Base-by-base conservation (phyloP, 148 eudicot genomes). In the Vaccinium corymbosum region DNA sequence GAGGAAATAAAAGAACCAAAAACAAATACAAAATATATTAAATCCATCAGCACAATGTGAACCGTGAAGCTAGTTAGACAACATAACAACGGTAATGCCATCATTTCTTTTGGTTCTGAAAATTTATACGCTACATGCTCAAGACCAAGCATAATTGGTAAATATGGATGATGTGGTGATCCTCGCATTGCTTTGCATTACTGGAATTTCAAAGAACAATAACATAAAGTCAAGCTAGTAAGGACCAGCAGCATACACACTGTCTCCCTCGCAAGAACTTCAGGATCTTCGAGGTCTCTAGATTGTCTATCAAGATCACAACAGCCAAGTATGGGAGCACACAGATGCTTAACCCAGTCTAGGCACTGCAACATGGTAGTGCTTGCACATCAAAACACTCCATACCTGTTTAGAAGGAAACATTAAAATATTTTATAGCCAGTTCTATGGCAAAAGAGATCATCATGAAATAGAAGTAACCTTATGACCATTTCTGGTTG, bases 311-410 rank as follows among this genome's bases (percentile, higher is more conserved):
- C 98, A 86, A 91, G 84, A 84, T 94, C 98, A 88, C 95, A 96
- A 53, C 98, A 94, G 76, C 82, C 85, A 49, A 92, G 73, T 82
- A 94, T 71, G 82, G 92, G 88, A 87, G 95, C 89, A 86, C 92
- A 87, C 32, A 95, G 90, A 90, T 91, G 96, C 94, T 92, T 91
- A 84, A 95, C 84, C 84, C 93, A 95, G 80, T 91, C 95, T 92
- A 93, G 79, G 89, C 98, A 96, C 92, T 87, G 93, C 91, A 89
- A 89, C 98, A 96, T 96, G 95, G 92, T 94, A 94, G 66, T 81
- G 73, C 86, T 85, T 78, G 87, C 85, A 84, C 86, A 80, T 91
- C 88, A 93, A 85, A 85, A 90, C 76, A 79, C 93, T 86, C 91
- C 94, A 96, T 92, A 84, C 91, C 97, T 94, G 94, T 81, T 82